Conservation (phyloP, 352 stramenopile species). For the Phytophthora cajani region DNA sequence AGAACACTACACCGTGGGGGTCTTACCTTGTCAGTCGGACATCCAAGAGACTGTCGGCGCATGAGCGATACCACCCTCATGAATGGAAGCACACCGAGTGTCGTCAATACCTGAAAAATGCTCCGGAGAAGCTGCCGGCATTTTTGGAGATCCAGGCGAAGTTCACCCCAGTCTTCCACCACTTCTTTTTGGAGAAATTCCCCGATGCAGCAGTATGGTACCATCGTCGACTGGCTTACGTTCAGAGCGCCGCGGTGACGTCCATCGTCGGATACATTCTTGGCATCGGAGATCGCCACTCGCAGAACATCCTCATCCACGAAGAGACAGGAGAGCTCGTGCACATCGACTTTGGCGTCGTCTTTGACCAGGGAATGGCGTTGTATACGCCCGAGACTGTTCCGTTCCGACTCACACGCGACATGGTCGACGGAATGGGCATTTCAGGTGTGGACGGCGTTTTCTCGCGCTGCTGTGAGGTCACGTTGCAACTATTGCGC, state of each 20-base stretch:
- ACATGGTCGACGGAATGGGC: slow-evolving; percentile 99
- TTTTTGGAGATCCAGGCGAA: slow-evolving; percentile 93
- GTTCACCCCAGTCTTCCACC: slow-evolving; percentile 98
- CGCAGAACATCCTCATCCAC: slow-evolving; percentile 99
- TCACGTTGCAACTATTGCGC: slow-evolving; percentile 91
- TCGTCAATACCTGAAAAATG: slow-evolving; percentile 76
- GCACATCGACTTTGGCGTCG: slow-evolving; percentile 99
- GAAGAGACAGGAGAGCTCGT: slow-evolving; percentile 97
- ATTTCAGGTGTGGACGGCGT: slow-evolving; percentile 95
- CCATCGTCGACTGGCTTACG: slow-evolving; percentile 93
- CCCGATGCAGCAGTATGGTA: slow-evolving; percentile 95
- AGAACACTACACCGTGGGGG: slow-evolving; percentile 96
- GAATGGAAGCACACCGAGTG: slow-evolving; percentile 93
- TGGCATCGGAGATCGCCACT: slow-evolving; percentile 99
- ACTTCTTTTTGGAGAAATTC: slow-evolving; percentile 98
- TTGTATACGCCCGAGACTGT: slow-evolving; percentile 97
- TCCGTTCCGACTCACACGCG: slow-evolving; percentile 98
- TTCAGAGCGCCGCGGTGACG: slow-evolving; percentile 95
- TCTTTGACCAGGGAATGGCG: slow-evolving; percentile 98
- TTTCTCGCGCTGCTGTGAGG: slow-evolving; percentile 95
- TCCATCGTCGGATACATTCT: slow-evolving; percentile 97
- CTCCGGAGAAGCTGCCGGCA: slow-evolving; percentile 73
- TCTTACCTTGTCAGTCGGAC: slow-evolving; percentile 87
- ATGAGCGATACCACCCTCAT: slow-evolving; percentile 95
- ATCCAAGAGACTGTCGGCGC: slow-evolving; percentile 74